Percentiles rank a stretch among this genome's conserved stretches.
phyloP scores from a whole-genome alignment of 352 stramenopile species.

The Aphanomyces astaci region DNA sequence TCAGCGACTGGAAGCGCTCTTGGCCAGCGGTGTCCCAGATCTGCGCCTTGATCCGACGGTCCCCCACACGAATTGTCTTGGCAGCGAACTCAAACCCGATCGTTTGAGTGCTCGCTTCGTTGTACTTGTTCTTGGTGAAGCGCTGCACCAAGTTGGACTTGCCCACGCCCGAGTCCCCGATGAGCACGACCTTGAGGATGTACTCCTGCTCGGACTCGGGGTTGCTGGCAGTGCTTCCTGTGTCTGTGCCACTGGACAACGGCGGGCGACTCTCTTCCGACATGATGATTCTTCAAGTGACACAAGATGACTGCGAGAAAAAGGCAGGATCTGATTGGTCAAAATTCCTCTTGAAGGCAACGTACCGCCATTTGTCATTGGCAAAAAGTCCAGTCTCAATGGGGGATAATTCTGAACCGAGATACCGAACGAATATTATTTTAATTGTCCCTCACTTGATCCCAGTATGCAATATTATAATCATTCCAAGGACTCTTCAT shows the following conservation, averaged over 20 bases:
- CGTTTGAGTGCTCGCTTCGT: slow-evolving; percentile 64
- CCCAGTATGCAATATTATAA: too few relatives aligned
- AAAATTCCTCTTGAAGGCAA: background rate
- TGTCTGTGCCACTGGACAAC: background rate
- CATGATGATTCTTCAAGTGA: background rate
- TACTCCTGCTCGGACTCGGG: slow-evolving; percentile 16
- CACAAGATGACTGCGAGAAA: background rate
- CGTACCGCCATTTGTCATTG: too few relatives aligned
- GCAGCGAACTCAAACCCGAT: slow-evolving; percentile 84
- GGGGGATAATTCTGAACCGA: too few relatives aligned
- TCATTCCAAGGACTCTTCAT: too few relatives aligned
- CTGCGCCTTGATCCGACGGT: slow-evolving; percentile 78
- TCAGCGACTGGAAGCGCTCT: slow-evolving; percentile 88
- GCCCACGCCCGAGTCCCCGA: slow-evolving; percentile 79
- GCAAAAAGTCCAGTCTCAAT: too few relatives aligned
- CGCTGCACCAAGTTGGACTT: slow-evolving; percentile 84
- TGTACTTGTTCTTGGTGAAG: slow-evolving; percentile 87
- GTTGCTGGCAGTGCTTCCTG: background rate
- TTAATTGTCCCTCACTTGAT: too few relatives aligned
- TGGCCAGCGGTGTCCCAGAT: slow-evolving; percentile 86
- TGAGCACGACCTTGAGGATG: slow-evolving; percentile 78
- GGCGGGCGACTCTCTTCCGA: background rate
- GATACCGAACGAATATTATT: too few relatives aligned
- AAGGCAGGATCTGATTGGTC: background rate
- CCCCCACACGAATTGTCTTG: slow-evolving; percentile 77